These are phyloP conservation scores for Amphirosellinia nigrospora DNA, from an alignment of 495 filamentous ascomycete genomes.

Conservation along the genomic window DNA sequence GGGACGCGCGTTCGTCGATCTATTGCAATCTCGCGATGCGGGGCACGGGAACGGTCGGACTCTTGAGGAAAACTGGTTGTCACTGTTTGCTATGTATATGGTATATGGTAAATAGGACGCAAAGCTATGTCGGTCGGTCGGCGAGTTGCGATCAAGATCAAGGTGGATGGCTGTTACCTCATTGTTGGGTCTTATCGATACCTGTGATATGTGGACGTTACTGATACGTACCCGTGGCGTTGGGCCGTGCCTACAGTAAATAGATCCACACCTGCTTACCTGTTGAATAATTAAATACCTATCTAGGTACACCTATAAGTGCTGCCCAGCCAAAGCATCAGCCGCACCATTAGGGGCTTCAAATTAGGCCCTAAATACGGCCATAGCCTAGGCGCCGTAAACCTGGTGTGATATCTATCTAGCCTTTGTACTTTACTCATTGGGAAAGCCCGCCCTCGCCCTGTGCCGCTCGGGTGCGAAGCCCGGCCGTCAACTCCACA, in stretches of 20 bases:
- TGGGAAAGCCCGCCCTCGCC: neutral
- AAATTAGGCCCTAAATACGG: too few relatives aligned
- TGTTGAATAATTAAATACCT: too few relatives aligned
- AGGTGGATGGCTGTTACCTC: slow-evolving; percentile 11
- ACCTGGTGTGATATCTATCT: too few relatives aligned
- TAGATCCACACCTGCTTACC: neutral
- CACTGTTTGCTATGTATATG: neutral
- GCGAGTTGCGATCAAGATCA: neutral
- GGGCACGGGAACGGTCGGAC: neutral
- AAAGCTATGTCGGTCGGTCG: slow-evolving; percentile 11
- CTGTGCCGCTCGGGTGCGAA: neutral
- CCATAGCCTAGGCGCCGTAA: too few relatives aligned
- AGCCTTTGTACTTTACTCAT: too few relatives aligned
- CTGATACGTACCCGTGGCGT: neutral
- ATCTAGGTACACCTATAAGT: too few relatives aligned
- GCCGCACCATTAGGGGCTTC: neutral
- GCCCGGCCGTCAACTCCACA: slow-evolving; percentile 13
- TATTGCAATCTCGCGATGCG: neutral
- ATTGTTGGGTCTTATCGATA: slow-evolving; percentile 19
- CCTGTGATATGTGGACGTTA: slow-evolving; percentile 9
- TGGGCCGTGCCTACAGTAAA: neutral
- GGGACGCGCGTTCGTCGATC: slow-evolving; percentile 4
- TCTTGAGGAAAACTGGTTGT: neutral
- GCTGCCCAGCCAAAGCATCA: neutral
- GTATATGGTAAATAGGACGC: too few relatives aligned